Conservation (phyloP, 208 protist genomes). For the Crithidia sp. region DNA sequence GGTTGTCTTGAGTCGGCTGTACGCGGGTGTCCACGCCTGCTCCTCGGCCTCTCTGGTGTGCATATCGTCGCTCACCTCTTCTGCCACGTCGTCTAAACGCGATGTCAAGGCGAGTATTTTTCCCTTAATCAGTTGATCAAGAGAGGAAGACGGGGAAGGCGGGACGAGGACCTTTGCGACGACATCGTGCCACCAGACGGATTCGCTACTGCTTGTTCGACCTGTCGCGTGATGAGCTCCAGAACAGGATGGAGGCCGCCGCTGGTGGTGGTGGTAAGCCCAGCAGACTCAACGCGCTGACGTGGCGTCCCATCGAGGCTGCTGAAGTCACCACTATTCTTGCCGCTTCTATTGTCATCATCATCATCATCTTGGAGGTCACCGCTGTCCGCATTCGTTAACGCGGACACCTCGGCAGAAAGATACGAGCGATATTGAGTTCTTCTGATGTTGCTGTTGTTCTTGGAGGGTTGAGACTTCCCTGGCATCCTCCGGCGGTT, state of each 20-base stretch:
- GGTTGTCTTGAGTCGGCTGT: conserved; percentile 47
- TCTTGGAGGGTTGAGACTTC: not conserved
- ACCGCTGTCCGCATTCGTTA: conserved; percentile 14
- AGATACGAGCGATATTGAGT: conserved; percentile 5
- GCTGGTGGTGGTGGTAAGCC: too few species aligned
- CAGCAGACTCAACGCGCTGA: too few species aligned
- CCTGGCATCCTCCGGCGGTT: conserved; percentile 13
- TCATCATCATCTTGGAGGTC: too few species aligned
- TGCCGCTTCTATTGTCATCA: too few species aligned
- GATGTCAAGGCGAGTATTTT: conserved; percentile 5
- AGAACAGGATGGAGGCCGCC: conserved; percentile 3
- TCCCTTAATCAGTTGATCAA: not conserved
- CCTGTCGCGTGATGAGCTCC: conserved; percentile 8
- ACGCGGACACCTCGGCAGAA: conserved; percentile 33
- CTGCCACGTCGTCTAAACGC: conserved; percentile 12
- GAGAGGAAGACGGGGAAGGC: not conserved
- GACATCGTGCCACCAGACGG: not conserved
- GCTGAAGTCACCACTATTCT: not conserved
- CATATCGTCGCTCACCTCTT: conserved; percentile 18
- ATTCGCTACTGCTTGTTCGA: conserved; percentile 1
- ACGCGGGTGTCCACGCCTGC: conserved; percentile 40
- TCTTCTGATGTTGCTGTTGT: not conserved
- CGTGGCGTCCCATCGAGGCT: not conserved
- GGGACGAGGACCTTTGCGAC: not conserved
- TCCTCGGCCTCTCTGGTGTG: conserved; percentile 21